A percentile compares a stretch with the other conserved stretches of the same genome.
These are phyloP conservation scores for Xylaria venustula DNA, from an alignment of 495 filamentous ascomycete genomes.

Conservation along the genomic window DNA sequence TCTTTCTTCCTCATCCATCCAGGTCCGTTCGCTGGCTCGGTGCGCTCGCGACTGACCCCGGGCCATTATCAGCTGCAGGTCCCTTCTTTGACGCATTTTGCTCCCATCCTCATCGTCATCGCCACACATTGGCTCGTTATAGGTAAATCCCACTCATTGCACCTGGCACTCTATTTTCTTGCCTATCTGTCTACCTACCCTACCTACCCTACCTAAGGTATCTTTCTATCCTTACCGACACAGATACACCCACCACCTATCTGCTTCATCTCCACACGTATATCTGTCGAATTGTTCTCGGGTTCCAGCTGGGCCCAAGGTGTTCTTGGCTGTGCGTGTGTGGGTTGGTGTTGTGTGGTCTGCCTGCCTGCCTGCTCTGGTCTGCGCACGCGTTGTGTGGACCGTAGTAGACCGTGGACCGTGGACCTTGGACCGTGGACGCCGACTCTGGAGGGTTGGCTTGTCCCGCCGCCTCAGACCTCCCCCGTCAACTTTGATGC, in stretches of 20 bases:
- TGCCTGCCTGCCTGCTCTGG: not conserved
- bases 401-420: conserved; percentile 14
- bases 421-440: conserved; percentile 29
- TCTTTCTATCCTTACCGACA: too few species aligned
- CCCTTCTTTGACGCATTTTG: not conserved
- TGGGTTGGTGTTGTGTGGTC: not conserved
- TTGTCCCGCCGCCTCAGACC: conserved; percentile 36
- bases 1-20: conserved; percentile 13
- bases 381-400: conserved; percentile 13
- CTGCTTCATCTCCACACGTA: not conserved
- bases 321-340: not conserved
- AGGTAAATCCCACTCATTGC: not conserved
- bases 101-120: not conserved
- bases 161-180: too few species aligned
- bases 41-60: not conserved
- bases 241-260: too few species aligned
- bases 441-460: conserved; percentile 29
- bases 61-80: not conserved
- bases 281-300: not conserved
- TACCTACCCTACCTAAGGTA: too few species aligned
- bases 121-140: not conserved
- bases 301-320: not conserved
- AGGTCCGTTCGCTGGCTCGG: conserved; percentile 1
- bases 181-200: not conserved
- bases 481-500: conserved; percentile 32